Conservation (phyloP, 2,329 filamentous ascomycete species). For the Daldinia eschscholtzii region DNA sequence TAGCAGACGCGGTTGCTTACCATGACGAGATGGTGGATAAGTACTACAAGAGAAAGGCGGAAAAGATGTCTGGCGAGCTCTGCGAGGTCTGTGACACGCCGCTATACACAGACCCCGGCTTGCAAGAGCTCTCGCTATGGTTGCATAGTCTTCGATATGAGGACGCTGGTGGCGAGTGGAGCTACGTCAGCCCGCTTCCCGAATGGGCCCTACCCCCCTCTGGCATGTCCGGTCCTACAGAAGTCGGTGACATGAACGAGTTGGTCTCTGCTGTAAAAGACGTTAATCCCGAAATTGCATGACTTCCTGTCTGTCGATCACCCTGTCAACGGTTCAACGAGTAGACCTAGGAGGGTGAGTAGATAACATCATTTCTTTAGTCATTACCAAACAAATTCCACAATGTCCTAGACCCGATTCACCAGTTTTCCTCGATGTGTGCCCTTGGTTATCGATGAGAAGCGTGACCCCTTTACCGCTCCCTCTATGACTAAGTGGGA, state of each 20-base stretch:
- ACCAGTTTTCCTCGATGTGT: neutral
- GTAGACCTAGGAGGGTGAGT: neutral
- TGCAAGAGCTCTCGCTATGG: conserved; percentile 92
- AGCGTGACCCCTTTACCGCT: neutral
- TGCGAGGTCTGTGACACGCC: conserved; percentile 88
- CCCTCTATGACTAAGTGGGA: neutral
- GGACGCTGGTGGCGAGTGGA: conserved; percentile 85
- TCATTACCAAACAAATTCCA: neutral
- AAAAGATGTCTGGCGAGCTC: conserved; percentile 88
- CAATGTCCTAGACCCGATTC: neutral
- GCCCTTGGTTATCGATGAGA: no score
- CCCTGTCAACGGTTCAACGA: neutral
- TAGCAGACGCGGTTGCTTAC: conserved; percentile 90
- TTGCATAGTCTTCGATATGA: conserved; percentile 93
- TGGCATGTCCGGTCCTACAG: conserved; percentile 77
- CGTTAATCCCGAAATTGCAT: conserved; percentile 58
- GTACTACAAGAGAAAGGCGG: conserved; percentile 90
- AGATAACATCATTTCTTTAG: neutral
- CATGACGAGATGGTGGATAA: conserved; percentile 93
- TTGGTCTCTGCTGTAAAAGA: conserved; percentile 68
- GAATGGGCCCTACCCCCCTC: conserved; percentile 86
- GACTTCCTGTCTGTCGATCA: conserved; percentile 10
- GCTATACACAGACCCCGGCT: conserved; percentile 91
- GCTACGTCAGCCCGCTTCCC: conserved; percentile 86
- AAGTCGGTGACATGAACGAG: conserved; percentile 72